Conservation (phyloP, 192 early-diverging fungal species). For the Linnemannia schmuckeri region DNA sequence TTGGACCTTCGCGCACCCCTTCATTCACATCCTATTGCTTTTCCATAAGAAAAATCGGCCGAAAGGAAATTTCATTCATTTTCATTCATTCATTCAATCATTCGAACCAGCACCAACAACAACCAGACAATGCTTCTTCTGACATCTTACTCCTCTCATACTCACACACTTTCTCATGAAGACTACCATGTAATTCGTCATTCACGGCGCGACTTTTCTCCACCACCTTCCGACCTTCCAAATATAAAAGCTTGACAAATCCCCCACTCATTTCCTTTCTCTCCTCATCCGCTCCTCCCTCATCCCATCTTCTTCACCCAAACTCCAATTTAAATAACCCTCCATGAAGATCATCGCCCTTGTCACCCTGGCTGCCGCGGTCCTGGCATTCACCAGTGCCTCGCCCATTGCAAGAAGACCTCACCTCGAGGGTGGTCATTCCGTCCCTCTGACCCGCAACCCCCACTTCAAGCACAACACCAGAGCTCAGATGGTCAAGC, state of each 20-base stretch:
- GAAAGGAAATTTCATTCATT: background rate
- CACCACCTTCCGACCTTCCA: no score
- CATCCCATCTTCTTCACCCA: background rate
- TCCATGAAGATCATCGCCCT: constrained; percentile 38
- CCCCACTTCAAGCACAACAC: constrained; percentile 45
- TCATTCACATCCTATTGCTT: background rate
- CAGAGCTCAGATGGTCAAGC: constrained; percentile 33
- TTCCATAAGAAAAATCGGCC: background rate
- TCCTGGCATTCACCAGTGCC: constrained; percentile 21
- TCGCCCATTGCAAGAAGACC: constrained; percentile 17
- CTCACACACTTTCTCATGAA: no score
- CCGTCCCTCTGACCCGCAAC: constrained; percentile 34
- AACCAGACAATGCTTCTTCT: background rate
- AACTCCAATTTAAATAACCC: background rate
- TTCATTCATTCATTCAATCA: background rate
- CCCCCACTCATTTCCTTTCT: background rate
- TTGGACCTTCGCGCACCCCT: background rate
- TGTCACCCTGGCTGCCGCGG: constrained; percentile 31
- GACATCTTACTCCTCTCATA: background rate
- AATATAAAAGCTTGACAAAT: background rate
- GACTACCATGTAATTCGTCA: background rate
- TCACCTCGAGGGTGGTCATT: constrained; percentile 14
- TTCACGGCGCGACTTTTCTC: constrained; percentile 4
- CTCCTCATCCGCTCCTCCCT: background rate
- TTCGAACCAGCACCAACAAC: background rate